Base-by-base conservation (phyloP, 2,329 filamentous ascomycete species). In the Sporothrix mexicana region DNA sequence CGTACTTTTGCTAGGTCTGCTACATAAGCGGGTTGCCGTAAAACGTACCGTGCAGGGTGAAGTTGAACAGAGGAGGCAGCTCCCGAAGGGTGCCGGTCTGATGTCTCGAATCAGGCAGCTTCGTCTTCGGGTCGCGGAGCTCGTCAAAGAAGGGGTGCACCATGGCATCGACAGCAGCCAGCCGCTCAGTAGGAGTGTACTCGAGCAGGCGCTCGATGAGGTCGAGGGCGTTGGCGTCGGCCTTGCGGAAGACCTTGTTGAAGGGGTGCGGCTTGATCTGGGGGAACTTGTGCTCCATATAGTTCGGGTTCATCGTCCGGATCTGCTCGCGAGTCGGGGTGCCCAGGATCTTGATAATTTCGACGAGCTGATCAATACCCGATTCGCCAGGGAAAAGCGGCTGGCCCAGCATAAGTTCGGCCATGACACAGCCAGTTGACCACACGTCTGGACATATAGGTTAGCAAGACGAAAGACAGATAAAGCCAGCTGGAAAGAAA, bases 221-320 rank as follows among this genome's bases (percentile, higher is more conserved):
- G 80, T 98, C 95, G 79, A 99, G 97, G 53, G 96, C 95, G 79
- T 94, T 95, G 45, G 90, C 88, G 77, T 97, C 94, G 72, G 96
- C 96, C 88, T 97, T 98, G 78, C 96, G 92, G 89, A 99, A 98
- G 72, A 99, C 96, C 89, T 98, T 98, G 85, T 93, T 97, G 87
- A 99, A 99, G 41, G 96, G 96, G 80, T 99, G 96, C 73, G 96
- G 96, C 87, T 99, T 99, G 86, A 99, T 99, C 83, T 99, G 96
- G 66, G 96, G 96, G 84, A 99, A 99, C 86, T 98, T 98, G 86
- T 99, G 96, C 85, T 99, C 96, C 96, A 99, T 99, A 84, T 99
- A 99, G 84, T 99, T 99, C 74, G 96, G 96, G 84, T 99, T 99
- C 96, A 99, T 99, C 77, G 96, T 99, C 78, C 96, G 93, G 80